Percentiles rank a stretch among this genome's conserved stretches.
These are phyloP conservation scores for Fusarium napiforme DNA, from an alignment of 2,329 filamentous ascomycete genomes.

Conservation along the genomic window DNA sequence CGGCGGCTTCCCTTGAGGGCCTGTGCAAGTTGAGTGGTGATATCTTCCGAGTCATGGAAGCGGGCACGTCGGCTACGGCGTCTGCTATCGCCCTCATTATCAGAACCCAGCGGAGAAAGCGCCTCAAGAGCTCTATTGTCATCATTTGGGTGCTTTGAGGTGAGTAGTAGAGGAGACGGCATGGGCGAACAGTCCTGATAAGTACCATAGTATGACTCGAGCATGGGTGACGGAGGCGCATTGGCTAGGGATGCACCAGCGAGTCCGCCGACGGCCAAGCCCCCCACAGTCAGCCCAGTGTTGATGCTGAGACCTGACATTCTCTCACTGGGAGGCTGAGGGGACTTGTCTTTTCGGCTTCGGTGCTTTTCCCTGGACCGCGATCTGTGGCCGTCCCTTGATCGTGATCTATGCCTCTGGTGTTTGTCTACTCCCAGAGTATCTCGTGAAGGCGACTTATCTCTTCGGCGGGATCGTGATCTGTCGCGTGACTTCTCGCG, in stretches of 20 bases:
- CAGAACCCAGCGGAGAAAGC: slow-evolving; percentile 64
- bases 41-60: slow-evolving; percentile 87
- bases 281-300: slow-evolving; percentile 49
- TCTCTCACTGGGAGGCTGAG: slow-evolving; percentile 59
- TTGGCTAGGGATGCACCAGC: slow-evolving; percentile 59
- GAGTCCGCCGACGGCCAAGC: slow-evolving; percentile 37
- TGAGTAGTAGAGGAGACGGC: slow-evolving; percentile 79
- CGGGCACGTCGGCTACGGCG: slow-evolving; percentile 69
- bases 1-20: slow-evolving; percentile 75
- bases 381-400: slow-evolving; percentile 30
- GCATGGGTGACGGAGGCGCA: slow-evolving; percentile 82
- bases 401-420: slow-evolving; percentile 30
- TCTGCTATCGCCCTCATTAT: slow-evolving; percentile 56
- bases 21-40: slow-evolving; percentile 79
- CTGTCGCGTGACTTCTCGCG: slow-evolving; percentile 43
- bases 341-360: slow-evolving; percentile 54
- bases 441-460: slow-evolving; percentile 36
- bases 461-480: slow-evolving; percentile 37
- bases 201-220: slow-evolving; percentile 92
- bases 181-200: slow-evolving; percentile 96
- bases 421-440: slow-evolving; percentile 25
- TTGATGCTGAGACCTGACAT: slow-evolving; percentile 66
- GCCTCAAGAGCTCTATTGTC: slow-evolving; percentile 61
- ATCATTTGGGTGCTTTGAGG: slow-evolving; percentile 60
- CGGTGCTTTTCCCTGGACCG: slow-evolving; percentile 29